Conservation (phyloP, 176 grass and related monocot genomes). For the Puccinellia tenuiflora region DNA sequence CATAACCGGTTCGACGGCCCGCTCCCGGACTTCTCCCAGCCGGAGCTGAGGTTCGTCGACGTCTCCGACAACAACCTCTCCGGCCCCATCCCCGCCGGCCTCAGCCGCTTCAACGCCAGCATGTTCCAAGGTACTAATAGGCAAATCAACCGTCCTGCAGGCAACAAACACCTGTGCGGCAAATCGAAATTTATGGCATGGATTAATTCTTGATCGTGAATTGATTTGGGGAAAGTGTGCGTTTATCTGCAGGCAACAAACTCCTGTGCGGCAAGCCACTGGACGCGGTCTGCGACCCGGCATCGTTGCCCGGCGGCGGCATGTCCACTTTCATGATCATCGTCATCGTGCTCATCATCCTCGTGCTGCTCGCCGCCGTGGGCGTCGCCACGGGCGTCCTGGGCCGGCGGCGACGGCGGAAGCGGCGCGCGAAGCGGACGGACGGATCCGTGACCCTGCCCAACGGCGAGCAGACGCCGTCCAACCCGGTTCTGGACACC, state of each 20-base stretch:
- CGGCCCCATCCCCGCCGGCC: conserved; percentile 51
- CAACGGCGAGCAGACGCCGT: conserved; percentile 31
- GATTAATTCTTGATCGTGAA: not conserved
- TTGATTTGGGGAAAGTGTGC: not conserved
- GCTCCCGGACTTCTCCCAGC: conserved; percentile 56
- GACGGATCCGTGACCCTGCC: not conserved
- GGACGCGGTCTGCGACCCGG: conserved; percentile 22
- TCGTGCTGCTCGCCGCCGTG: conserved; percentile 14
- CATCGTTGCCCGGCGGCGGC: not conserved
- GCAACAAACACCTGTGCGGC: too few species aligned
- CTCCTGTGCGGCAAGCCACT: conserved; percentile 68
- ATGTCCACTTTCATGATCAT: conserved; percentile 4
- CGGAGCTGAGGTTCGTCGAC: conserved; percentile 52
- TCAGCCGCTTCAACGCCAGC: conserved; percentile 52
- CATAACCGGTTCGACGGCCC: conserved; percentile 52
- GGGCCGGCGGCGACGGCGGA: not conserved
- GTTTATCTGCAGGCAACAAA: conserved; percentile 48
- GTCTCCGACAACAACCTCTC: conserved; percentile 69
- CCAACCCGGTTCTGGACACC: conserved; percentile 40
- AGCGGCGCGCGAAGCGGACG: not conserved
- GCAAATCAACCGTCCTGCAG: not conserved
- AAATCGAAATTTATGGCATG: not conserved
- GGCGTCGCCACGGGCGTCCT: conserved; percentile 5
- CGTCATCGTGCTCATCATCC: conserved; percentile 30
- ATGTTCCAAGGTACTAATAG: conserved; percentile 49